Evolutionary conservation across 805 yeast genomes (phyloP).

Genomic region (Isabelozyma gotoi): DNA sequence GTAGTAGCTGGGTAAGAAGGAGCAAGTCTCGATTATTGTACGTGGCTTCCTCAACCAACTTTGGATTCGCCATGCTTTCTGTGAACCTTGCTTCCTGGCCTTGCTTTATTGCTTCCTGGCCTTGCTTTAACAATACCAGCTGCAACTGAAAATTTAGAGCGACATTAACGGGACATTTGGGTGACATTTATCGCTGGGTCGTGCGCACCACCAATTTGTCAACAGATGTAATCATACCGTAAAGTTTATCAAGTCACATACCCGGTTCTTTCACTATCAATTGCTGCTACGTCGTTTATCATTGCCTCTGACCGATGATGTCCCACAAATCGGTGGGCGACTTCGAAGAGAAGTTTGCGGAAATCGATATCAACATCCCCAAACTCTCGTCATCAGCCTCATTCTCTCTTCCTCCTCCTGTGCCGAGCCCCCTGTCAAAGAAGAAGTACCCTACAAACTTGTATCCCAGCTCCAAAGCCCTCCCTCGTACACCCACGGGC

Average conservation of each 20-base stretch:
- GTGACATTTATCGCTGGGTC: too few relatives aligned
- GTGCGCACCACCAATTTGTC: not conserved
- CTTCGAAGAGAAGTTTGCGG: slow-evolving; percentile 31
- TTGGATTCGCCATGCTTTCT: not conserved
- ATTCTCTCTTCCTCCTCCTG: not conserved
- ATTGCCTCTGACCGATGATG: slow-evolving; percentile 2
- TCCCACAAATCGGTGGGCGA: slow-evolving; percentile 11
- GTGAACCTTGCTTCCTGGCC: too few relatives aligned
- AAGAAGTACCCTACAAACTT: not conserved
- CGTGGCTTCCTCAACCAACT: slow-evolving; percentile 1
- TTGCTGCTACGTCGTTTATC: too few relatives aligned
- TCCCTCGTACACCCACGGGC: slow-evolving; percentile 12
- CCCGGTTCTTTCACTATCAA: too few relatives aligned
- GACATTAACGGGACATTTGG: too few relatives aligned
- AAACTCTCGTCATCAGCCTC: not conserved
- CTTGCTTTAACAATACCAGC: too few relatives aligned
- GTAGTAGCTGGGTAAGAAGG: slow-evolving; percentile 37
- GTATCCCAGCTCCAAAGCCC: not conserved
- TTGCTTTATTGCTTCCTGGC: too few relatives aligned
- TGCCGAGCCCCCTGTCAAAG: not conserved
- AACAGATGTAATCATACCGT: not conserved
- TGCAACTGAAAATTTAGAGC: too few relatives aligned
- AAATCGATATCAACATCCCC: slow-evolving; percentile 19
- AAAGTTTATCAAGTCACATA: too few relatives aligned
- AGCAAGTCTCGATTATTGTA: slow-evolving; percentile 31